These are phyloP conservation scores for Silene coronaria DNA, from an alignment of 179 eudicot species.

Conservation along the genomic window DNA sequence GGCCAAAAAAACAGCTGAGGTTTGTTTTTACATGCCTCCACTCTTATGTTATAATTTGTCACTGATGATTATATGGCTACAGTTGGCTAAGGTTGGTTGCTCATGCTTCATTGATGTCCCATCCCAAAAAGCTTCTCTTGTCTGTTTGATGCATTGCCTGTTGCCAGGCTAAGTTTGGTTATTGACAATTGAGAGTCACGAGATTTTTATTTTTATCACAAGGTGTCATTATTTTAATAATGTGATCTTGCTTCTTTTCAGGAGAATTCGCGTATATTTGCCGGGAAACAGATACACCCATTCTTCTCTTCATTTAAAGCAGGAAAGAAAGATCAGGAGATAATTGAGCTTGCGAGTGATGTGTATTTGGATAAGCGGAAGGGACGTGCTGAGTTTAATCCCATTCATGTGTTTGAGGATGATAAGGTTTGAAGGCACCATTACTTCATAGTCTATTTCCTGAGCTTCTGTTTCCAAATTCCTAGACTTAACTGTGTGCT, in stretches of 20 bases:
- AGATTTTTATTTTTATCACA: neutral
- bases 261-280: slow-evolving; percentile 85
- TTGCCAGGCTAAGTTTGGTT: neutral
- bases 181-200: neutral
- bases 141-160: slow-evolving; percentile 6
- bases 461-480: neutral
- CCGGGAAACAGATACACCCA: slow-evolving; percentile 85
- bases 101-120: neutral
- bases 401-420: slow-evolving; percentile 76
- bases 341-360: slow-evolving; percentile 33
- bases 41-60: neutral
- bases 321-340: slow-evolving; percentile 48
- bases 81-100: slow-evolving; percentile 16
- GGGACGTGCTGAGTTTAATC: slow-evolving; percentile 39
- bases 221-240: neutral
- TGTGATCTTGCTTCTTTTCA: slow-evolving; percentile 28
- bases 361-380: slow-evolving; percentile 34
- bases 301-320: slow-evolving; percentile 64
- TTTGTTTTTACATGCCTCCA: slow-evolving; percentile 26
- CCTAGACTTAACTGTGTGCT: neutral
- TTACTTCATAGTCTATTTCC: slow-evolving; percentile 8
- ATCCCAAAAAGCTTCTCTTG: neutral
- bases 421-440: slow-evolving; percentile 36
- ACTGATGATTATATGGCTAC: neutral
- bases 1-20: slow-evolving; percentile 82